Percentiles rank a stretch among this genome's conserved stretches.
phyloP scores from a whole-genome alignment of 192 early-diverging fungal genomes.

The Coemansia reversa region DNA sequence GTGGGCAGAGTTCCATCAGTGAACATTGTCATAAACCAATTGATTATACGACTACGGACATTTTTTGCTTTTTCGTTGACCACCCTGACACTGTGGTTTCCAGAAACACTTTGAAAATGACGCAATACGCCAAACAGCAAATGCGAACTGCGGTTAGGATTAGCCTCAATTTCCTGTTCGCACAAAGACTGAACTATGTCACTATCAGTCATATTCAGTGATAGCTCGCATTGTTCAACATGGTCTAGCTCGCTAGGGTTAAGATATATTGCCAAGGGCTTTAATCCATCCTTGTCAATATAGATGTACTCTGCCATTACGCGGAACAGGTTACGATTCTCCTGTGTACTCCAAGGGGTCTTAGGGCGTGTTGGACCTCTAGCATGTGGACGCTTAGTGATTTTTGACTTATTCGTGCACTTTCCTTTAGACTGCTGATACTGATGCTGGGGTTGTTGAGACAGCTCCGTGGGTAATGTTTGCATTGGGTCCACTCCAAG shows the following conservation, averaged over 20 bases:
- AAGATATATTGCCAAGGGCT: slow-evolving; percentile 42
- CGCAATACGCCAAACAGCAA: slow-evolving; percentile 33
- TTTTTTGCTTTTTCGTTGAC: slow-evolving; percentile 54
- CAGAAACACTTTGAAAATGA: slow-evolving; percentile 40
- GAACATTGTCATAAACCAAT: slow-evolving; percentile 44
- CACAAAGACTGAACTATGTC: slow-evolving; percentile 29
- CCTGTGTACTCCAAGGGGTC: slow-evolving; percentile 37
- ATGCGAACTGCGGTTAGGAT: slow-evolving; percentile 31
- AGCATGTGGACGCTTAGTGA: not conserved
- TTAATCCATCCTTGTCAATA: slow-evolving; percentile 39
- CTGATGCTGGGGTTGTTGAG: not conserved
- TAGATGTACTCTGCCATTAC: slow-evolving; percentile 53
- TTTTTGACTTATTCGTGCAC: not conserved
- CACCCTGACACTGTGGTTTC: slow-evolving; percentile 21
- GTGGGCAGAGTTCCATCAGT: slow-evolving; percentile 22
- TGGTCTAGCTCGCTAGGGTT: slow-evolving; percentile 38
- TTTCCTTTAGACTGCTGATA: not conserved
- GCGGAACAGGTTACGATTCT: slow-evolving; percentile 35
- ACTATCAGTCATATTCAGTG: slow-evolving; percentile 17
- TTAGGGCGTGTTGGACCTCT: slow-evolving; percentile 21
- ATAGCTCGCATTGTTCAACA: slow-evolving; percentile 30
- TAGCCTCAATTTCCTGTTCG: slow-evolving; percentile 25
- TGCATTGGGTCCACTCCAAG: too few relatives aligned
- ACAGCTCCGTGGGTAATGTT: too few relatives aligned
- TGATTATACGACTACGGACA: slow-evolving; percentile 40